phyloP scores from a whole-genome alignment of 306 rosid species.

The Vigna mungo region DNA sequence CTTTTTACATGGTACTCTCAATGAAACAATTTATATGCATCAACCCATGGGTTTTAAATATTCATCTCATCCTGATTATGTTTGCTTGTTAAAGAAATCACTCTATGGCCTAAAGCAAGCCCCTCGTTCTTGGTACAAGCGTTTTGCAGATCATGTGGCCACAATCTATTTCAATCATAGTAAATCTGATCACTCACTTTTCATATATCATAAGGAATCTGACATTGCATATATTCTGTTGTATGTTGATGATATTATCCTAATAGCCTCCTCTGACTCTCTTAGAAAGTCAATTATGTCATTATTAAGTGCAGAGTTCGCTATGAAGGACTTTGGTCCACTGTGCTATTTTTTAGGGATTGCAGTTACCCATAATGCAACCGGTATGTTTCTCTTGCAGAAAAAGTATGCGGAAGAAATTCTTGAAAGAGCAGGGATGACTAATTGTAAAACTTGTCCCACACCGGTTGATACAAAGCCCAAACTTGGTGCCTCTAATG shows the following conservation, averaged over 20 bases:
- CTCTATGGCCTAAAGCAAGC: not conserved
- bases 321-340: not conserved
- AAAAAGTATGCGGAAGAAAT: too few relatives aligned
- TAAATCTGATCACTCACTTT: not conserved
- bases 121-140: not conserved
- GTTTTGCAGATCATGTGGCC: not conserved
- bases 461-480: too few relatives aligned
- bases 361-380: not conserved
- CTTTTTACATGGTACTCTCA: not conserved
- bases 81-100: conserved; percentile 3
- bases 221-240: not conserved
- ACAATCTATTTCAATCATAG: not conserved
- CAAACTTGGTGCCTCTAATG: too few relatives aligned
- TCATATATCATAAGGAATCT: not conserved
- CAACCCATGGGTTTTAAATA: not conserved
- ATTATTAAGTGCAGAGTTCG: not conserved
- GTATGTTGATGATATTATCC: not conserved
- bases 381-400: not conserved
- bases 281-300: not conserved
- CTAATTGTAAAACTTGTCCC: too few relatives aligned
- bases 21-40: not conserved
- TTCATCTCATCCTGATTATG: not conserved
- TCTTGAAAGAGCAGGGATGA: too few relatives aligned
- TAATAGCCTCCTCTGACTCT: not conserved
- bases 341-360: not conserved